Base-by-base conservation (phyloP, 2,329 filamentous ascomycete genomes). In the Ophiocordyceps sinensis region DNA sequence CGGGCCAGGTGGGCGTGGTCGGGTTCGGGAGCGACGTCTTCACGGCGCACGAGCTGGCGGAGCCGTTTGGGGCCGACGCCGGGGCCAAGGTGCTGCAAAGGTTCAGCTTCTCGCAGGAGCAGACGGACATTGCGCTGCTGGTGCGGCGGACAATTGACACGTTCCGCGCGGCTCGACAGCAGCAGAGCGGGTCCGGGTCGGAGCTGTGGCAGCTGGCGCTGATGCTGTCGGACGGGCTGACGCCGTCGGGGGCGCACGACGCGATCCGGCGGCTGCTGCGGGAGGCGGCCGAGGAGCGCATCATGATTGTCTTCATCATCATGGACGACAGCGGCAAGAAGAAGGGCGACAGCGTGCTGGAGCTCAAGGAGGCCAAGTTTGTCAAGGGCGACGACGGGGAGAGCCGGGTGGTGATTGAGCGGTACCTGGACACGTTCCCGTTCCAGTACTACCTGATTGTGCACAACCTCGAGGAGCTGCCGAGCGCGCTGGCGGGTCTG, bases 251-350 rank as follows among this genome's bases (percentile, higher is more conserved):
- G 1, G 82, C 88, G 38, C 89, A 96, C 58, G 85, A 87, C 15
- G 71, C 76, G 5, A 88, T 98, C 50, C 75, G 84, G 14, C 71
- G 85, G 5, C 71, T 96, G 19, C 77, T 98, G 11, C 73, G 91
- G 10, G 82, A 89, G 61, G 89, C 91, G 1, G 79, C 87, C 54
- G 88, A 95, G 60, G 85, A 95, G 63, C 73, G 87, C 14, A 93
- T 99, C 56, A 95, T 98, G 85, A 79, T 96, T 47, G 89, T 98
- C 6, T 99, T 98, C 59, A 85, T 98, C 52, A 83, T 99, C 53
- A 86, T 98, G 55, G 91, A 98, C 65, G 72, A 76, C 51, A 66
- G 63, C 17, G 53, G 54, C 28, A 59, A 57, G 48, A 60, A 59
- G 49, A 59, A 59, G 55, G 71, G 70, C 37, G 71, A 77, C 45